These are phyloP conservation scores for Plasmodium fragile DNA, from an alignment of 169 alveolate genomes.

Conservation along the genomic window DNA sequence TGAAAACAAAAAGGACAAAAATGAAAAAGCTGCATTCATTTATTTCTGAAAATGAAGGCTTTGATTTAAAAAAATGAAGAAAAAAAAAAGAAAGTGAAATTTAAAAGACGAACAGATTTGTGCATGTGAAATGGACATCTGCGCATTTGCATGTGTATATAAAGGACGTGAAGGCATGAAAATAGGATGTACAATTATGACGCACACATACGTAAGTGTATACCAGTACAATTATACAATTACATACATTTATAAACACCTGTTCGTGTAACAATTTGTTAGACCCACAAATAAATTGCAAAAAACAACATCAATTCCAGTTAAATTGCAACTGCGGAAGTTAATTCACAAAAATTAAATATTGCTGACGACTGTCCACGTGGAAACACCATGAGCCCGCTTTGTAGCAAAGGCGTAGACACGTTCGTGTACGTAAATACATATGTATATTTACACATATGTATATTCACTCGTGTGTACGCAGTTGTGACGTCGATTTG, in stretches of 20 bases:
- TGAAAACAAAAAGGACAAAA: background rate
- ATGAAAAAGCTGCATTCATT: background rate
- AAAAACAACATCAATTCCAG: background rate
- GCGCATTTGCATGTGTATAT: background rate
- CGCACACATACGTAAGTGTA: background rate
- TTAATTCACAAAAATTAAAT: background rate
- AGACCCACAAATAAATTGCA: constrained; percentile 3
- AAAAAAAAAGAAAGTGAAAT: background rate
- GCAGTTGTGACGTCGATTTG: background rate
- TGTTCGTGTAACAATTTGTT: background rate
- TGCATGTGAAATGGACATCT: background rate
- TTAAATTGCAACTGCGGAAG: background rate
- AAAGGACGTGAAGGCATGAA: background rate
- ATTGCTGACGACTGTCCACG: background rate
- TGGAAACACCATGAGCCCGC: background rate
- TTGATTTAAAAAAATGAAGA: background rate
- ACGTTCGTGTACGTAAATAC: background rate
- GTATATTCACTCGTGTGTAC: background rate
- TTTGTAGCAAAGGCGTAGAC: background rate
- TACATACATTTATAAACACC: background rate
- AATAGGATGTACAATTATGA: background rate
- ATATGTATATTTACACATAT: background rate
- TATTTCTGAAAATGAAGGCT: constrained; percentile 1
- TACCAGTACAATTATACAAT: constrained; percentile 1
- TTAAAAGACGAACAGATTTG: background rate